Base-by-base conservation (phyloP, 225 moss, liverwort and hornwort species). In the Climacium dendroides region DNA sequence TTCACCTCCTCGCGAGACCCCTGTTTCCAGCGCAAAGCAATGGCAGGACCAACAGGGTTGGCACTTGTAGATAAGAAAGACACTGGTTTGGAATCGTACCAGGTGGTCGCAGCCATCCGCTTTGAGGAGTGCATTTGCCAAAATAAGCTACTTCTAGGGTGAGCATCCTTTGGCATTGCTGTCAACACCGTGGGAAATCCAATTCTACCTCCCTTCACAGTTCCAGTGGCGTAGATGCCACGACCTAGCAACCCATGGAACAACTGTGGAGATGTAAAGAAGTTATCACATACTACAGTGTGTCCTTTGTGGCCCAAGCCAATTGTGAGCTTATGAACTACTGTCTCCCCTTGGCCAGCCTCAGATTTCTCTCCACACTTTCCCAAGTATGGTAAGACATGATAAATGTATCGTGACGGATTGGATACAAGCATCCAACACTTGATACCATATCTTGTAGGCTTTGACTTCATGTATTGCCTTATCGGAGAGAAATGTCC, bases 21-120 rank as follows among this genome's bases (percentile, higher is more conserved):
- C 1, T 60, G 13, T 0, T 3, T 28, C 60, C 13, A 60, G 3
- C 3, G 0, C 13, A 60, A 28, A 1, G 13, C 3, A 6, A 0
- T 28, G 6, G 60, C 3, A 28, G 6, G 28, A 60, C 60, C 13
- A 60, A 60, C 7, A 0, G 1, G 13, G 28, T 60, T 6, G 6
- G 1, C 28, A 60, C 60, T 60, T 1, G 14, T 61, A 7, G 11
- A 9, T 1, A 29, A 1, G 14, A 61, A 28, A 5, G 25, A 25
- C 5, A 58, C 11, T 10, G 4, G 14, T 5, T 61, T 61, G 0
- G 7, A 61, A 29, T 61, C 14, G 2, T 61, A 29, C 61, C 28
- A 61, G 1, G 14, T 61, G 29, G 7, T 14, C 3, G 29, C 2
- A 0, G 7, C 61, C 29, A 61, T 29, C 29, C 2, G 29, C 1